Evolutionary conservation across 306 rosid genomes (phyloP).

Genomic region (Carpinus viminea): DNA sequence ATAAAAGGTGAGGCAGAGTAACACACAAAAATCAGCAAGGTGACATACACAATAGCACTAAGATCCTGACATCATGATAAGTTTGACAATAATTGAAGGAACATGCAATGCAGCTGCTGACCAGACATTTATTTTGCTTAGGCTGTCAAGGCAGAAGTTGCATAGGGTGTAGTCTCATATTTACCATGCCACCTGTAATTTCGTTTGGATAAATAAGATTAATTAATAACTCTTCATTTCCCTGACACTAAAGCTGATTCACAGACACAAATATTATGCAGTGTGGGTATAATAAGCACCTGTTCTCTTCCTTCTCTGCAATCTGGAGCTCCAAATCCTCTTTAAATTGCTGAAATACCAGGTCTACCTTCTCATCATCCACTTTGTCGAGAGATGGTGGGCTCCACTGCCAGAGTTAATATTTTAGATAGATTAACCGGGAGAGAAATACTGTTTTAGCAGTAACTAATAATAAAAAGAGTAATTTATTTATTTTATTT

Average conservation of each 20-base stretch:
- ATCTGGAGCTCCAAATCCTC: constrained; percentile 77
- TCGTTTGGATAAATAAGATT: constrained; percentile 4
- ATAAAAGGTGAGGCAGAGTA: not conserved
- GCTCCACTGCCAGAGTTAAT: constrained; percentile 61
- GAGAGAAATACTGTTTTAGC: not conserved
- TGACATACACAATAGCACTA: not conserved
- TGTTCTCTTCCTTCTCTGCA: constrained; percentile 57
- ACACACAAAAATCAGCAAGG: not conserved
- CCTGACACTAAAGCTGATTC: not conserved
- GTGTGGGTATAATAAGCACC: constrained; percentile 42
- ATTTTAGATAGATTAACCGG: constrained; percentile 10
- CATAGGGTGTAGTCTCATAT: constrained; percentile 66
- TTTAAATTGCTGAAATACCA: constrained; percentile 57
- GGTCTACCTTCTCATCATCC: constrained; percentile 49
- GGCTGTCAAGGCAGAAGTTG: constrained; percentile 27
- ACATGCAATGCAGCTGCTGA: constrained; percentile 26
- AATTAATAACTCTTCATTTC: not conserved
- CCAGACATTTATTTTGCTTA: constrained; percentile 15
- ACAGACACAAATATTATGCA: not conserved
- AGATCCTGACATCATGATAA: not conserved
- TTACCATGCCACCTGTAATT: constrained; percentile 81
- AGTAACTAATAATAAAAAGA: not conserved
- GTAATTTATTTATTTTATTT: not conserved
- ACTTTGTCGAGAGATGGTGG: constrained; percentile 69
- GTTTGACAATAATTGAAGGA: not conserved